Conservation (phyloP, 1,284 basidiomycete species). For the Trichosporon inkin region DNA sequence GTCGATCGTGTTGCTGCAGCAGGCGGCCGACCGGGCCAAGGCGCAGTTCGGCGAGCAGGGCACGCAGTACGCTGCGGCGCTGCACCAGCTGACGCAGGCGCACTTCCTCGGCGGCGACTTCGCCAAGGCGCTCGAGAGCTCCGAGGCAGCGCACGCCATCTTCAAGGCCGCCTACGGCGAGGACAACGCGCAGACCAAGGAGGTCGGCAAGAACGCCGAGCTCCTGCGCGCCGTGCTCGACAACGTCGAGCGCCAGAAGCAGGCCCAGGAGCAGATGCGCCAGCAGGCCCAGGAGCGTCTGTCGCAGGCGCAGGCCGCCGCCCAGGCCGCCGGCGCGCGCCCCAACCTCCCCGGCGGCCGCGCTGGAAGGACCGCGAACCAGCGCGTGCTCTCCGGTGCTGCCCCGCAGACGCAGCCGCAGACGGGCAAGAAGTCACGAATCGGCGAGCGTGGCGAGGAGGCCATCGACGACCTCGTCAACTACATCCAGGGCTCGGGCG, state of each 20-base stretch:
- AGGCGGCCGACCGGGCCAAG: conserved; percentile 36
- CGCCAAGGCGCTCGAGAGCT: conserved; percentile 44
- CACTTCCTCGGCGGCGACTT: conserved; percentile 51
- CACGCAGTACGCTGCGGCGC: conserved; percentile 43
- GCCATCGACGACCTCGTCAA: conserved; percentile 52
- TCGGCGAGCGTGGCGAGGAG: conserved; percentile 44
- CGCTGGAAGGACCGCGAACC: conserved; percentile 4
- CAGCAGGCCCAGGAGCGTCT: conserved; percentile 39
- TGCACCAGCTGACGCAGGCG: conserved; percentile 50
- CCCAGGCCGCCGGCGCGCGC: conserved; percentile 11
- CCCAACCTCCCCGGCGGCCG: conserved; percentile 10
- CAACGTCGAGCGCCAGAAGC: conserved; percentile 45
- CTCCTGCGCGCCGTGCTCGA: conserved; percentile 47
- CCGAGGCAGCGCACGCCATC: conserved; percentile 46
- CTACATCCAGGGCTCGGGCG: conserved; percentile 48
- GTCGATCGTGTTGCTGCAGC: conserved; percentile 42
- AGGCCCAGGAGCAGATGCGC: conserved; percentile 41
- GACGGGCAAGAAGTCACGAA: conserved; percentile 16
- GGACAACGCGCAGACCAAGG: conserved; percentile 50
- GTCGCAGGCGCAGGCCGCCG: conserved; percentile 30
- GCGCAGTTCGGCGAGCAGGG: conserved; percentile 44
- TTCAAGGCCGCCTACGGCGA: conserved; percentile 49
- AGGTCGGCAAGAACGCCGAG: conserved; percentile 51
- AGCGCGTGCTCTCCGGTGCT: conserved; percentile 14
- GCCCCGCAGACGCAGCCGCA: neutral